These are phyloP conservation scores for Torulaspora gathmanii DNA, from an alignment of 805 yeast species.

Conservation along the genomic window DNA sequence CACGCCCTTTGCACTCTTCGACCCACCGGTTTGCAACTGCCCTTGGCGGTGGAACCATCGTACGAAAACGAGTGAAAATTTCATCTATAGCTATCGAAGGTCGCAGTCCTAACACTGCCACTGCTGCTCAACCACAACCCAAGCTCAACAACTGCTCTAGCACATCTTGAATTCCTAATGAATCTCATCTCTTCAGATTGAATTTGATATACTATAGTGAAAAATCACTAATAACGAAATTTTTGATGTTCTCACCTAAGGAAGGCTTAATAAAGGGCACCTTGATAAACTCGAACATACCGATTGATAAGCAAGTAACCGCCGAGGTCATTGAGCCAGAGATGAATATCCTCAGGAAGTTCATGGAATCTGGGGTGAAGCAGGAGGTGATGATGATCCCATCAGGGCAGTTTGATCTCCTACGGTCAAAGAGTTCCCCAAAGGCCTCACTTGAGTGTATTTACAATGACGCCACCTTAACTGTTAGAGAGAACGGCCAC, in stretches of 20 bases:
- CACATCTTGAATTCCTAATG: neutral
- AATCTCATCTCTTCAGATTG: slow-evolving; percentile 2
- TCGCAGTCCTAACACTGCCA: neutral
- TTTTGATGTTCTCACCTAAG: neutral
- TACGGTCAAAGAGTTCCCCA: slow-evolving; percentile 74
- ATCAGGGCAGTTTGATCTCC: slow-evolving; percentile 70
- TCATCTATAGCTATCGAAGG: slow-evolving; percentile 1
- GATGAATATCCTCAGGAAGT: slow-evolving; percentile 71
- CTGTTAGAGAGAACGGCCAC: slow-evolving; percentile 63
- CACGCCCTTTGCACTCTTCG: slow-evolving; percentile 18
- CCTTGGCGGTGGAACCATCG: slow-evolving; percentile 9
- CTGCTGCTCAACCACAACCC: neutral
- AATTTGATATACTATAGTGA: slow-evolving; percentile 1
- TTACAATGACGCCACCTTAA: slow-evolving; percentile 72
- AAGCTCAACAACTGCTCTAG: neutral
- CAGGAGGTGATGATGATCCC: slow-evolving; percentile 67
- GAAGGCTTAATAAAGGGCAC: neutral
- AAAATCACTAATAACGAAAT: neutral
- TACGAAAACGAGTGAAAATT: slow-evolving; percentile 3
- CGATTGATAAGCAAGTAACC: neutral
- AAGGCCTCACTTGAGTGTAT: slow-evolving; percentile 82
- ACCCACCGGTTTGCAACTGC: slow-evolving; percentile 3
- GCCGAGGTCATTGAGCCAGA: neutral
- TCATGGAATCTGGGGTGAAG: slow-evolving; percentile 51
- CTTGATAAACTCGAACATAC: neutral